Evolutionary conservation across 2,329 filamentous ascomycete genomes (phyloP).

Genomic region (Exutisphaerella laricina): DNA sequence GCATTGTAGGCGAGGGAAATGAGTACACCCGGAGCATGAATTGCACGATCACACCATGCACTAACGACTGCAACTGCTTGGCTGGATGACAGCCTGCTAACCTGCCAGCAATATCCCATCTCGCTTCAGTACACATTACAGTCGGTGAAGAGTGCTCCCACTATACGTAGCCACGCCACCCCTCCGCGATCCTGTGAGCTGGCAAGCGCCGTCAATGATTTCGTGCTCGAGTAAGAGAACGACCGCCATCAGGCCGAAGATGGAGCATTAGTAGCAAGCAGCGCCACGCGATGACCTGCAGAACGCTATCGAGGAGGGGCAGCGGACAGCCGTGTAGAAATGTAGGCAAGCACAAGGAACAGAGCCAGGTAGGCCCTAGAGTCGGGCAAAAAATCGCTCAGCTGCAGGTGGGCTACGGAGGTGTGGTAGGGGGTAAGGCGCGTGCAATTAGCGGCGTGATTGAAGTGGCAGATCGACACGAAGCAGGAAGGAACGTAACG

Average conservation of each 20-base stretch:
- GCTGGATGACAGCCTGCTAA: too few species aligned
- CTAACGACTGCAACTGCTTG: too few species aligned
- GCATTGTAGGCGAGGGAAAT: too few species aligned
- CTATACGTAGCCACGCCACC: not conserved
- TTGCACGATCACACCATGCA: too few species aligned
- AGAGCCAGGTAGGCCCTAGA: not conserved
- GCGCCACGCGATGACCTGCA: not conserved
- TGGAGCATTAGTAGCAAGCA: not conserved
- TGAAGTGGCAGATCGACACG: not conserved
- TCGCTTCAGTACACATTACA: too few species aligned
- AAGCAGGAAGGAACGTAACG: too few species aligned
- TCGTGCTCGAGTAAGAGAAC: not conserved
- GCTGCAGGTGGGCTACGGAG: slow-evolving; percentile 1
- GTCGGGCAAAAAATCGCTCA: slow-evolving; percentile 6
- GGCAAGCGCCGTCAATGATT: not conserved
- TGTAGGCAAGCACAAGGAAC: not conserved
- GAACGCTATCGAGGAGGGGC: not conserved
- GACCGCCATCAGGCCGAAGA: slow-evolving; percentile 1
- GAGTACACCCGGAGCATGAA: too few species aligned
- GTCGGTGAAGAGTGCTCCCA: not conserved
- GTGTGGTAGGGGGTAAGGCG: not conserved
- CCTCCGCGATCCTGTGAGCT: not conserved
- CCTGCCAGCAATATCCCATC: not conserved
- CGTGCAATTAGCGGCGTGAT: not conserved
- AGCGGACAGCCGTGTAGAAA: not conserved